phyloP scores from a whole-genome alignment of 1,284 basidiomycete genomes.

The Phellinidium pouzarii region DNA sequence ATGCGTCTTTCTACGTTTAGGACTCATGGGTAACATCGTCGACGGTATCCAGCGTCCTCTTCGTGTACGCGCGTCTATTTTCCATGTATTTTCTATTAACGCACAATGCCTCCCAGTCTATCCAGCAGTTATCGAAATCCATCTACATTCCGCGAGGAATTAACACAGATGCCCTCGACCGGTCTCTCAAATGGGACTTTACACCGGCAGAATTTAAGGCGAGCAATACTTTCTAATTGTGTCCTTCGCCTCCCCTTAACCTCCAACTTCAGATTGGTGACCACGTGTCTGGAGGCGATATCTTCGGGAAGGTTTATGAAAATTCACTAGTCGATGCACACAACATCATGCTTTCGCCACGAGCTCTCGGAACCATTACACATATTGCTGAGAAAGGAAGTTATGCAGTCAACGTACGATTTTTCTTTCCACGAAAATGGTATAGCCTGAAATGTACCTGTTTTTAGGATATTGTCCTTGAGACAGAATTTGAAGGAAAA shows the following conservation, averaged over 20 bases:
- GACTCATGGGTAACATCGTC: conserved; percentile 97
- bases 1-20: conserved; percentile 33
- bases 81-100: not conserved
- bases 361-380: conserved; percentile 93
- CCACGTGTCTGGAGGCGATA: conserved; percentile 94
- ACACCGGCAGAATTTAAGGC: conserved; percentile 80
- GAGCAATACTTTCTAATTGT: conserved; percentile 17
- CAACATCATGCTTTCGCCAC: conserved; percentile 94
- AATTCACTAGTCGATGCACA: conserved; percentile 96
- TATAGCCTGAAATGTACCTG: conserved; percentile 4
- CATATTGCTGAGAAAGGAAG: conserved; percentile 91
- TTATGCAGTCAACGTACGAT: conserved; percentile 81
- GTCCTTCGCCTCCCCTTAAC: conserved; percentile 9
- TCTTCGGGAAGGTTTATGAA: conserved; percentile 94
- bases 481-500: conserved; percentile 98
- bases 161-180: conserved; percentile 93
- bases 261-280: conserved; percentile 70
- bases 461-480: conserved; percentile 87
- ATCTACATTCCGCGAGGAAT: conserved; percentile 99
- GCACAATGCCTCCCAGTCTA: conserved; percentile 52
- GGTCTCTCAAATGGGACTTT: conserved; percentile 92
- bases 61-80: conserved; percentile 44
- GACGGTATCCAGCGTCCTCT: conserved; percentile 95
- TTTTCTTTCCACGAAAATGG: not conserved
- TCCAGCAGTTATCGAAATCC: conserved; percentile 93